A percentile compares a stretch with the other conserved stretches of the same genome.
Evolutionary conservation across 202 grass and related monocot genomes (phyloP).

Genomic region (Panicum virgatum): DNA sequence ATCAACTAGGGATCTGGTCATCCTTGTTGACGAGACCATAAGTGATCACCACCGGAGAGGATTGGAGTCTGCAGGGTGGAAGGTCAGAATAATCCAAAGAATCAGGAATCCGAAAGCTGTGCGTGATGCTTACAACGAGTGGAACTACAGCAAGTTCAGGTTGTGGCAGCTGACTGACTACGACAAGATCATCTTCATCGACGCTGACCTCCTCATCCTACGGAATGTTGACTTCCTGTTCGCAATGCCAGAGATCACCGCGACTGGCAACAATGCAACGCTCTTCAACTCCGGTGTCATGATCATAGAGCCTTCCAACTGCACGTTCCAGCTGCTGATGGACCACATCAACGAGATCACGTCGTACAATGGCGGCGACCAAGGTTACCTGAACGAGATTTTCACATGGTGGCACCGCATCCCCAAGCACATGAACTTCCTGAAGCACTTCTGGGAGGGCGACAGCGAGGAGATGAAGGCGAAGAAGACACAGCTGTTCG

Average conservation of each 20-base stretch:
- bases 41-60: slow-evolving; percentile 51
- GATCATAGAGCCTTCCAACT: slow-evolving; percentile 93
- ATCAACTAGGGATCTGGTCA: slow-evolving; percentile 75
- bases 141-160: slow-evolving; percentile 96
- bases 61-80: slow-evolving; percentile 74
- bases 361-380: slow-evolving; percentile 92
- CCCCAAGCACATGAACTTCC: slow-evolving; percentile 73
- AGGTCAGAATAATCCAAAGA: slow-evolving; percentile 66
- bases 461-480: slow-evolving; percentile 43
- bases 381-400: slow-evolving; percentile 92
- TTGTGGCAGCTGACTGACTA: slow-evolving; percentile 93
- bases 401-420: slow-evolving; percentile 99
- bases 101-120: slow-evolving; percentile 78
- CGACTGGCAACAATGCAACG: slow-evolving; percentile 61
- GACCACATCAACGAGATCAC: slow-evolving; percentile 63
- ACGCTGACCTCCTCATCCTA: slow-evolving; percentile 85
- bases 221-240: slow-evolving; percentile 87
- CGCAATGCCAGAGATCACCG: slow-evolving; percentile 77
- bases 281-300: slow-evolving; percentile 95
- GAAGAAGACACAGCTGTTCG: slow-evolving; percentile 60
- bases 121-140: slow-evolving; percentile 79
- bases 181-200: slow-evolving; percentile 86
- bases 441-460: slow-evolving; percentile 88
- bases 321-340: slow-evolving; percentile 82
- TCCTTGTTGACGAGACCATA: slow-evolving; percentile 82